Percentiles rank a stretch among this genome's conserved stretches.
Conservation (phyloP, 345 rosid genomes). For the Conringia planisiliqua region DNA sequence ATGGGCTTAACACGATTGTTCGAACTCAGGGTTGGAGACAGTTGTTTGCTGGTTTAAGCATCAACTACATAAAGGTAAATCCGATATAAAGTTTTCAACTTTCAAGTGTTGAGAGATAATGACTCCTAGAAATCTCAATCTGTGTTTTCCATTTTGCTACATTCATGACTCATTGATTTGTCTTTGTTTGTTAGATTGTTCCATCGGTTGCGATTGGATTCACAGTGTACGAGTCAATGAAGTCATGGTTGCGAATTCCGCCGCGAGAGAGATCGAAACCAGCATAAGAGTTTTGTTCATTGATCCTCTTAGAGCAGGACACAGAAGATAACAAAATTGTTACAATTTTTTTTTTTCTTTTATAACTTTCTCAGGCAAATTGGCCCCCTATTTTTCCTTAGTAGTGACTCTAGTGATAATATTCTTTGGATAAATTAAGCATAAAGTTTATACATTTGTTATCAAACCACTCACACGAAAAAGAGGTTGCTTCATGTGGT, state of each 20-base stretch:
- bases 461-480: neutral
- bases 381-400: conserved; percentile 4
- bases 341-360: neutral
- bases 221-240: conserved; percentile 83
- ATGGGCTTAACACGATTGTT: conserved; percentile 64
- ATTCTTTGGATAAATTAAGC: conserved; percentile 8
- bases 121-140: neutral
- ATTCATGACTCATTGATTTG: neutral
- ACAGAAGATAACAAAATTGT: conserved; percentile 10
- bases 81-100: neutral
- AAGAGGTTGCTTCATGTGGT: neutral
- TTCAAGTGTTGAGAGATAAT: neutral
- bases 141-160: neutral
- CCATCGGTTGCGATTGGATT: conserved; percentile 97
- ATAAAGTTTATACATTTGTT: neutral
- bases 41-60: conserved; percentile 93
- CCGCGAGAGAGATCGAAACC: conserved; percentile 59
- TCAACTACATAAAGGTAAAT: conserved; percentile 84
- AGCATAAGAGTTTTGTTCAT: conserved; percentile 13
- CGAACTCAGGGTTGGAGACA: conserved; percentile 91
- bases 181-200: conserved; percentile 54
- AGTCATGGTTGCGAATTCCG: conserved; percentile 80
- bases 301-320: conserved; percentile 2
- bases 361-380: neutral
- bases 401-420: neutral